Conservation (phyloP, 352 stramenopile species). For the Phytophthora tubulina region DNA sequence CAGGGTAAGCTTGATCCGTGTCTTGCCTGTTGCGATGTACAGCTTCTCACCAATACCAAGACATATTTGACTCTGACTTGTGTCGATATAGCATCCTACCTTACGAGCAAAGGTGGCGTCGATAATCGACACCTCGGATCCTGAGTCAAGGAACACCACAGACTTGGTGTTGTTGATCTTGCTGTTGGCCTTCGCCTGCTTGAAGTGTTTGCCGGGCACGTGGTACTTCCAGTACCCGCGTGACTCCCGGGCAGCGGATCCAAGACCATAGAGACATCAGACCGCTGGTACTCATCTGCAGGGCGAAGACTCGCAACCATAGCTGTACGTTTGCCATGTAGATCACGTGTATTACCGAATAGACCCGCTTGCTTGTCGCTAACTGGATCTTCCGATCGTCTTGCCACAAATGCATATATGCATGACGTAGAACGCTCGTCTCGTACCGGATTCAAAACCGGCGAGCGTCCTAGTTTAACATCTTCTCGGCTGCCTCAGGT, state of each 20-base stretch:
- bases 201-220: not conserved
- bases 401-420: too few relatives aligned
- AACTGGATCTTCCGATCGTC: too few relatives aligned
- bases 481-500: too few relatives aligned
- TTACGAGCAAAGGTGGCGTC: slow-evolving; percentile 34
- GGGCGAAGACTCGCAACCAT: not conserved
- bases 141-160: slow-evolving; percentile 32
- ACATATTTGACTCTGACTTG: slow-evolving; percentile 11
- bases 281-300: not conserved
- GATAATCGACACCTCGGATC: slow-evolving; percentile 26
- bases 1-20: not conserved
- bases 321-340: too few relatives aligned
- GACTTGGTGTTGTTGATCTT: not conserved
- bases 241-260: not conserved
- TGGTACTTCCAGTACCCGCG: not conserved
- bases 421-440: too few relatives aligned
- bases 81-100: slow-evolving; percentile 29
- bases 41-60: slow-evolving; percentile 15
- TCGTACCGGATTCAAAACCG: too few relatives aligned
- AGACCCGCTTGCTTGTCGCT: not conserved
- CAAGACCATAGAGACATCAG: not conserved
- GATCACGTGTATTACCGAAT: not conserved
- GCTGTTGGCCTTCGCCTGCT: not conserved
- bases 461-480: too few relatives aligned
- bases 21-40: not conserved